Evolutionary conservation across 352 stramenopile genomes (phyloP).

Genomic region (Globisporangium alternatum): DNA sequence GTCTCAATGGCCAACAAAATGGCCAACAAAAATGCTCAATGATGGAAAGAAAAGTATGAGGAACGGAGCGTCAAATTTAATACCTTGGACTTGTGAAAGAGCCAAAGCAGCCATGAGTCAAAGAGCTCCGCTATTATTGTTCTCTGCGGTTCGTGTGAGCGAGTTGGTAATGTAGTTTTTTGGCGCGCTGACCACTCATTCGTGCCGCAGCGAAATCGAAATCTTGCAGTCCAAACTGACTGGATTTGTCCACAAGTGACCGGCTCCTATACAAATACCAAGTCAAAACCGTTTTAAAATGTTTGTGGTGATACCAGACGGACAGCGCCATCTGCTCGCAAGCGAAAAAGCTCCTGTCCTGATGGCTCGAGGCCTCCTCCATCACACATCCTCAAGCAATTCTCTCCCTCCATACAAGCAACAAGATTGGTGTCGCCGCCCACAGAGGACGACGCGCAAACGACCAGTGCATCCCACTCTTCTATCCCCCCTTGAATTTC

Average conservation of each 20-base stretch:
- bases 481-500: constrained; percentile 3
- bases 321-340: not conserved
- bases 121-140: no score
- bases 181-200: not conserved
- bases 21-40: no score
- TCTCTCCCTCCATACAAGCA: constrained; percentile 2
- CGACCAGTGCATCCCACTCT: not conserved
- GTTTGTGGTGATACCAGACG: not conserved
- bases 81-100: no score
- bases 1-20: no score
- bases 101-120: no score
- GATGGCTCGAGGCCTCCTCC: not conserved
- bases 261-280: constrained; percentile 3
- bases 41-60: no score
- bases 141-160: no score
- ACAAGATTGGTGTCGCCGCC: not conserved
- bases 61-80: no score
- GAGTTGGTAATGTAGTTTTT: not conserved
- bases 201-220: not conserved
- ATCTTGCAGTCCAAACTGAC: not conserved
- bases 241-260: constrained; percentile 5
- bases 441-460: not conserved
- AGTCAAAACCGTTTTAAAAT: not conserved
- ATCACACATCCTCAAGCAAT: constrained; percentile 7
- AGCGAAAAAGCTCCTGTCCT: not conserved